Evolutionary conservation across 805 yeast genomes (phyloP), one percentile per base, ranked within the genome.

Genomic region (Myxozyma sirexii): DNA sequence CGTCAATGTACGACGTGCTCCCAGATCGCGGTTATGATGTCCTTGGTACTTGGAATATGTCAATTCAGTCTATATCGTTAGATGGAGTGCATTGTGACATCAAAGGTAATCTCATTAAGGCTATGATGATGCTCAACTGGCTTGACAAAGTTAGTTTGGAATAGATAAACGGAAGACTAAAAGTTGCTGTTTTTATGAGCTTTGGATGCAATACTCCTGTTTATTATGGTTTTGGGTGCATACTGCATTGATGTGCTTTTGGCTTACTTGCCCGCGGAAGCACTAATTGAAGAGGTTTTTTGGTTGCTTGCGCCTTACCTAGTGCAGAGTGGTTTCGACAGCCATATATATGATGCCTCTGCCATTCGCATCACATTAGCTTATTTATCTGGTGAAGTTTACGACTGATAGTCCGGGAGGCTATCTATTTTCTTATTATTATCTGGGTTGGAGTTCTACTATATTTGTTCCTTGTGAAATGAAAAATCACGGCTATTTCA

Each of bases 41-140:
- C 24, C 52, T 62, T 7, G 66, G 66, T 3, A 62, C 66, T 1
- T 62, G 66, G 66, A 62, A 62, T 33, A 60, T 60, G 63, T 59
- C 66, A 3, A 60, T 62, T 26, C 66, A 62, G 49, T 43, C 66
- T 17, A 38, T 59, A 1, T 56, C 61, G 12, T 33, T 50, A 41
- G 66, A 62, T 39, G 66, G 66, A 27, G 66, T 62, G 26, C 66
- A 62, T 29, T 60, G 57, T 23, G 66, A 62, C 19, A 37, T 62
- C 54, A 57, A 54, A 45, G 66, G 54, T 6, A 63, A 62, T 26
- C 63, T 63, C 13, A 24, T 63, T 38, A 63, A 62, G 56, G 66
- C 66, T n/a, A 57, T 58, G 66, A 63, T 62, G 66, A 5, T 62
- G 27, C 58, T 62, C 29, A 62, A 62, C 59, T 62, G 66, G 66